Conservation (phyloP, 192 early-diverging fungal genomes). For the Coemansia sp. region DNA sequence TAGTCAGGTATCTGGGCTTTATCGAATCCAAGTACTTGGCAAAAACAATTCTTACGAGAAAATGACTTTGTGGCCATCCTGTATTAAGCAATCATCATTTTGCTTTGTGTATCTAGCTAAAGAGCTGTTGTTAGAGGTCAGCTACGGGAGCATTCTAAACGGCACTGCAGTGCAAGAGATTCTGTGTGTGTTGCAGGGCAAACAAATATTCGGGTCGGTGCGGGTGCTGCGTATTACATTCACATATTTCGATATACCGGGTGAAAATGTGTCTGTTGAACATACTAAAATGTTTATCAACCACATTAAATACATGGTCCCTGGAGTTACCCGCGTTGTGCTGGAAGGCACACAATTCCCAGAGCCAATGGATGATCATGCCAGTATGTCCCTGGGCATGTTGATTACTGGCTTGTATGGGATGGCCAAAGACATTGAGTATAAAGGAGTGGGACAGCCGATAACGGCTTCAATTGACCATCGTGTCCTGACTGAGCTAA, state of each 20-base stretch:
- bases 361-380: background rate
- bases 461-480: background rate
- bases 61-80: background rate
- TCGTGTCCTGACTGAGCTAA: too few species aligned
- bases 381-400: background rate
- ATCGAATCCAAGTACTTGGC: too few species aligned
- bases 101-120: background rate
- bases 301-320: background rate
- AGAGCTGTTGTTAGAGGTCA: background rate
- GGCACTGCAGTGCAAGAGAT: background rate
- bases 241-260: background rate
- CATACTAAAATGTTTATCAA: background rate
- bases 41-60: too few species aligned
- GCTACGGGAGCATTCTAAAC: slow-evolving; percentile 1
- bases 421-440: background rate
- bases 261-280: background rate
- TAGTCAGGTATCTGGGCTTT: too few species aligned
- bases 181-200: too few species aligned
- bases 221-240: background rate
- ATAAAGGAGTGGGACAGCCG: background rate
- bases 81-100: background rate
- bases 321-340: background rate
- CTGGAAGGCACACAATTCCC: background rate
- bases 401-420: background rate
- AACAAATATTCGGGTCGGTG: too few species aligned